Conservation (phyloP, 1,139 yeast genomes). For the Saccharomyces hybrid region DNA sequence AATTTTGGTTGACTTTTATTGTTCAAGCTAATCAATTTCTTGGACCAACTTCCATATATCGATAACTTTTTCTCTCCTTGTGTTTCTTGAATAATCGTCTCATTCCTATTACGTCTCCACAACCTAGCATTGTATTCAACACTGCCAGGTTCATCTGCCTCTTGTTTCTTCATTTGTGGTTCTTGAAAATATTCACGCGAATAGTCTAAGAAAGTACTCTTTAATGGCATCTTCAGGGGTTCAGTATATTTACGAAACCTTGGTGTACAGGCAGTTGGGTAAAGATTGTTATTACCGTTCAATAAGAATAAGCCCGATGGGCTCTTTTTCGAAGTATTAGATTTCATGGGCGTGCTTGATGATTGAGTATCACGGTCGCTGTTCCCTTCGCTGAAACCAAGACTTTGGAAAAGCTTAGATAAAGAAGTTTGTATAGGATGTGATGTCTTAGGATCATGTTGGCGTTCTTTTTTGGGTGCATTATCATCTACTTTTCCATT, state of each 20-base stretch:
- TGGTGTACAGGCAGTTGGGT: no score
- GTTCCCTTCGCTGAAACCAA: no score
- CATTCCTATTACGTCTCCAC: slow-evolving; percentile 90
- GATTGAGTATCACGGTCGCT: no score
- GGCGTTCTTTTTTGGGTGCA: no score
- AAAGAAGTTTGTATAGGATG: no score
- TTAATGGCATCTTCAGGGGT: slow-evolving; percentile 42
- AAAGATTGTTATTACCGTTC: no score
- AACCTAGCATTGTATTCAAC: slow-evolving; percentile 72
- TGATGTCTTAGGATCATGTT: no score
- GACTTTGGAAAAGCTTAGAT: no score
- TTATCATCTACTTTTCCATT: no score
- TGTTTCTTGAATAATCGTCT: slow-evolving; percentile 74
- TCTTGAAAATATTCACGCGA: slow-evolving; percentile 92
- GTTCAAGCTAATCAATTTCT: slow-evolving; percentile 52
- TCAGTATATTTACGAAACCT: slow-evolving; percentile 35
- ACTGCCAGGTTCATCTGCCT: slow-evolving; percentile 89
- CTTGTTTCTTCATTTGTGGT: slow-evolving; percentile 86
- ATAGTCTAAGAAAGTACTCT: slow-evolving; percentile 78
- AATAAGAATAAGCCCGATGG: no score
- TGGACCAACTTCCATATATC: slow-evolving; percentile 78
- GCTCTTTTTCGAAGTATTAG: no score
- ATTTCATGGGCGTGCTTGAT: no score
- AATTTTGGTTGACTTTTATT: slow-evolving; percentile 75
- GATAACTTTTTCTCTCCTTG: slow-evolving; percentile 86